A percentile compares a stretch with the other conserved stretches of the same genome.
phyloP scores from a whole-genome alignment of 2,329 filamentous ascomycete genomes.

The Xylogone sp. region DNA sequence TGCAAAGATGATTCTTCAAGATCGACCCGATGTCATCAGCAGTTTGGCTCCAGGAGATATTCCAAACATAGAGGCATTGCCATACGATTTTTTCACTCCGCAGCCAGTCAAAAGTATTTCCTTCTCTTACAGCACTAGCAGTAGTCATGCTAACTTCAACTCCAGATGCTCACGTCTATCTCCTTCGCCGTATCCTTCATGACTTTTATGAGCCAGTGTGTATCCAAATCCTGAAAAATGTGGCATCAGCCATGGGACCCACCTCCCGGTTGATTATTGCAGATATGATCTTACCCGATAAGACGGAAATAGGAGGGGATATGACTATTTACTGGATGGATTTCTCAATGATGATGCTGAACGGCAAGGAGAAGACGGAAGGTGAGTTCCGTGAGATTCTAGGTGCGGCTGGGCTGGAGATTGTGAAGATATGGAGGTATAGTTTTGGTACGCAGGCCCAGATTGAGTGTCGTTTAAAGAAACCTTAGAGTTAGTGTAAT shows the following conservation, averaged over 20 bases:
- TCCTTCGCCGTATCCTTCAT: slow-evolving; percentile 22
- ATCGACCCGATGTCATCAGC: slow-evolving; percentile 21
- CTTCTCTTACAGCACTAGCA: background rate
- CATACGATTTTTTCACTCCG: slow-evolving; percentile 24
- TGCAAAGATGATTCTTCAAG: slow-evolving; percentile 24
- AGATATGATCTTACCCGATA: slow-evolving; percentile 21
- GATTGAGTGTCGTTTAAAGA: slow-evolving; percentile 13
- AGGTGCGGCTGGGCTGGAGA: slow-evolving; percentile 17
- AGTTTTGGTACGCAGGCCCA: slow-evolving; percentile 9
- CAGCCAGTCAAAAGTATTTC: slow-evolving; percentile 23
- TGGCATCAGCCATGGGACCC: slow-evolving; percentile 15
- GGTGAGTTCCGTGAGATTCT: slow-evolving; percentile 23
- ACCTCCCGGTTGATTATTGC: slow-evolving; percentile 21
- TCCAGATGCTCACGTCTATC: slow-evolving; percentile 24
- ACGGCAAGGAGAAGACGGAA: slow-evolving; percentile 27
- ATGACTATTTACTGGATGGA: slow-evolving; percentile 27
- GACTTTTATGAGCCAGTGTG: slow-evolving; percentile 22
- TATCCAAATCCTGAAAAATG: slow-evolving; percentile 20
- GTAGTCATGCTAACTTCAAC: slow-evolving; percentile 1
- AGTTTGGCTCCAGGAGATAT: slow-evolving; percentile 16
- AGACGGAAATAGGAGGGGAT: slow-evolving; percentile 19
- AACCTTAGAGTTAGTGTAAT: too few relatives aligned
- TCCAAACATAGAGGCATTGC: slow-evolving; percentile 21
- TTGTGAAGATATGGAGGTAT: slow-evolving; percentile 22
- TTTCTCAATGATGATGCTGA: slow-evolving; percentile 24